Conservation (phyloP, 805 yeast genomes). For the Cyberlindnera saturnus region DNA sequence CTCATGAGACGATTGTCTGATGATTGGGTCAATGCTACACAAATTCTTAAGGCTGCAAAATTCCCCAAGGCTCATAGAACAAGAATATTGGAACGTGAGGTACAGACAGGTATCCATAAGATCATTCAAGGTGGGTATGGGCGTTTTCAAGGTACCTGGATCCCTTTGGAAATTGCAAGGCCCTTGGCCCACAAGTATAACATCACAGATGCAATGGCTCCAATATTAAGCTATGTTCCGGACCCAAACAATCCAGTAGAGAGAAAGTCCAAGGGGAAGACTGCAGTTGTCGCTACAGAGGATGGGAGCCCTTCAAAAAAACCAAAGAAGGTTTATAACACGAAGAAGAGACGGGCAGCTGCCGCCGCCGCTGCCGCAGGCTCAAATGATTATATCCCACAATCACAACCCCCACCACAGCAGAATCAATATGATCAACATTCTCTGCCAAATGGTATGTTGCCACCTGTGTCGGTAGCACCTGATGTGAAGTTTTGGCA, state of each 20-base stretch:
- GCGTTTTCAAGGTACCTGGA: conserved; percentile 83
- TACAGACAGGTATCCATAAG: conserved; percentile 61
- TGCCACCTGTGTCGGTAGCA: neutral
- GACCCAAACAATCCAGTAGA: conserved; percentile 40
- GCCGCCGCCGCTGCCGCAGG: conserved; percentile 19
- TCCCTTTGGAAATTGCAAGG: conserved; percentile 62
- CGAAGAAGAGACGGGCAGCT: conserved; percentile 22
- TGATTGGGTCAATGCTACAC: conserved; percentile 92
- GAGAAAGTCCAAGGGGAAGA: conserved; percentile 29
- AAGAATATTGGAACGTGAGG: conserved; percentile 68
- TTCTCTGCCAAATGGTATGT: conserved; percentile 4
- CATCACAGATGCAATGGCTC: conserved; percentile 44
- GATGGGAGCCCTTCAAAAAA: conserved; percentile 16
- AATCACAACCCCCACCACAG: conserved; percentile 1
- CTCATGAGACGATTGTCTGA: conserved; percentile 86
- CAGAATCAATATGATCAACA: conserved; percentile 5
- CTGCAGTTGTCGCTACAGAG: neutral
- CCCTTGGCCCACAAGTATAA: conserved; percentile 48
- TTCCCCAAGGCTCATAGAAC: conserved; percentile 78
- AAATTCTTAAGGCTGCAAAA: conserved; percentile 70
- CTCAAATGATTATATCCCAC: neutral
- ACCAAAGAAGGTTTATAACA: conserved; percentile 18
- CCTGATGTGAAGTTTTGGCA: conserved; percentile 8
- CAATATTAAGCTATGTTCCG: conserved; percentile 48
- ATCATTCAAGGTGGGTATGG: conserved; percentile 86